Conservation (phyloP, 225 moss, liverwort and hornwort species). For the Physcomitrium patens region DNA sequence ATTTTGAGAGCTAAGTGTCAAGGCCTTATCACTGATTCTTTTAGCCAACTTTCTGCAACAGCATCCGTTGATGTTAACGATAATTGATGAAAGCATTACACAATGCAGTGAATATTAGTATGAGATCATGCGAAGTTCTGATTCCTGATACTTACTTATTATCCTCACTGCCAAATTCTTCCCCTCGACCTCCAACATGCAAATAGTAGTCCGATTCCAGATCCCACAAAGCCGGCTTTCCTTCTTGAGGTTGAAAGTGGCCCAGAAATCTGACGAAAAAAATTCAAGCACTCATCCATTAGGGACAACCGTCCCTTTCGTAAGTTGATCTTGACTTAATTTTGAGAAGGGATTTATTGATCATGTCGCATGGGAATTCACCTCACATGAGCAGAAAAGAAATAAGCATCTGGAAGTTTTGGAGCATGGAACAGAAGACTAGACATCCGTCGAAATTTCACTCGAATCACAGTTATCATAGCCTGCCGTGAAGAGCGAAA, state of each 20-base stretch:
- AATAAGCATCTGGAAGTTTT: too few species aligned
- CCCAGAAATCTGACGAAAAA: constrained; percentile 74
- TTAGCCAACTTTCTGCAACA: constrained; percentile 37
- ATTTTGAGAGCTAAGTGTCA: constrained; percentile 27
- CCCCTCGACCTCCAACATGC: constrained; percentile 80
- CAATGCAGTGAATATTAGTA: neutral
- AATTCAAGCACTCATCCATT: neutral
- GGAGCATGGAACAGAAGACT: too few species aligned
- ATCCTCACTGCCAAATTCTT: constrained; percentile 50
- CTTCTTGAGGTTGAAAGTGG: constrained; percentile 93
- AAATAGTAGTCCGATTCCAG: constrained; percentile 95
- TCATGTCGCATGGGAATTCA: too few species aligned
- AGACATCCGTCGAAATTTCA: too few species aligned
- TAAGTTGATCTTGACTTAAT: neutral
- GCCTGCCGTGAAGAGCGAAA: neutral
- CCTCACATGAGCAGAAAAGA: too few species aligned
- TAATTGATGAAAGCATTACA: neutral
- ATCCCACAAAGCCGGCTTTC: constrained; percentile 93
- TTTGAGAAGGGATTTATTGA: too few species aligned
- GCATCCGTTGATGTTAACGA: neutral
- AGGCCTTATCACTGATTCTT: constrained; percentile 30
- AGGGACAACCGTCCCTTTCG: neutral
- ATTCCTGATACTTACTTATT: constrained; percentile 33
- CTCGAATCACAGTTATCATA: too few species aligned
- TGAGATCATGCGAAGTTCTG: neutral